A percentile compares a stretch with the other conserved stretches of the same genome.
These are phyloP conservation scores for Trichomonas tenax DNA, from an alignment of 208 protist genomes.

Conservation along the genomic window DNA sequence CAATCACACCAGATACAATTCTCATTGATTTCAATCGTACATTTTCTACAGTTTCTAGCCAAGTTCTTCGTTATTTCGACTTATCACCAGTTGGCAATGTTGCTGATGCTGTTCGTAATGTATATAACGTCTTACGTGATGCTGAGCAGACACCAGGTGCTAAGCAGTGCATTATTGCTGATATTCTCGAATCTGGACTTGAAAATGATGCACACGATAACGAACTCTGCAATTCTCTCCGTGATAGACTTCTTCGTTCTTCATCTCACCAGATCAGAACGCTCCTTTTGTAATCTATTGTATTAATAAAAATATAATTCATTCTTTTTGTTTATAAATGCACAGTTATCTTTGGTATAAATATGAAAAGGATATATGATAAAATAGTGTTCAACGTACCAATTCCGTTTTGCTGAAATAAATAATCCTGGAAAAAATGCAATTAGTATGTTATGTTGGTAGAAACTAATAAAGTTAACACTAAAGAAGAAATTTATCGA, in stretches of 20 bases:
- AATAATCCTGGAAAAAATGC: no score
- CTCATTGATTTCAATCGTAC: not conserved
- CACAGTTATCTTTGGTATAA: no score
- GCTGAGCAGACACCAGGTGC: not conserved
- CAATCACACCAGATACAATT: not conserved
- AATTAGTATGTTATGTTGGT: no score
- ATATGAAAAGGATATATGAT: no score
- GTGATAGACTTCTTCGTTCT: not conserved
- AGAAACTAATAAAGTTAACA: no score
- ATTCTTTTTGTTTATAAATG: no score
- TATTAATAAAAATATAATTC: no score
- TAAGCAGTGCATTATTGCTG: not conserved
- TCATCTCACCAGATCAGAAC: not conserved
- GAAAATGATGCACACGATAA: not conserved
- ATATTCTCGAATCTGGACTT: not conserved
- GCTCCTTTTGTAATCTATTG: not conserved
- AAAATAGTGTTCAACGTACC: no score
- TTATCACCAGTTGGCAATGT: not conserved
- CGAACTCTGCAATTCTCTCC: not conserved
- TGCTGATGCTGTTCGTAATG: not conserved
- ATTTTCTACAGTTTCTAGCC: not conserved
- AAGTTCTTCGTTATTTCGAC: not conserved
- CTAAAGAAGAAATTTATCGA: no score
- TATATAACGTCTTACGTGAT: not conserved
- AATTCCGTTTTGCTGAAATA: no score